These are phyloP conservation scores for Trichoderma harzianum DNA, from an alignment of 2,329 filamentous ascomycete species.

Conservation along the genomic window DNA sequence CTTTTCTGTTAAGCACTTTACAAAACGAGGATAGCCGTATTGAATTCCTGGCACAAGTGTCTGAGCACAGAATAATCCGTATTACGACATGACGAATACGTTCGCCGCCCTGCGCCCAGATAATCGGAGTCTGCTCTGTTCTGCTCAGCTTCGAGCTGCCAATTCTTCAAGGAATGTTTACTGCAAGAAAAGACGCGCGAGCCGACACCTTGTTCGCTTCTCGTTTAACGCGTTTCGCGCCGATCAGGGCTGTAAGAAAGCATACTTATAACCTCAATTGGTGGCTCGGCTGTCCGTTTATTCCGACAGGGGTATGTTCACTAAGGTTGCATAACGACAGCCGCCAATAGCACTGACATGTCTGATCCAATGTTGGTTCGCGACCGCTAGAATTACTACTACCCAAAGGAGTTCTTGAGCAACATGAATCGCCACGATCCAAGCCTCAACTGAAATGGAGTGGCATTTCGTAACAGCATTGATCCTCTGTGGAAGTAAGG, in stretches of 20 bases:
- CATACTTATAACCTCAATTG: background rate
- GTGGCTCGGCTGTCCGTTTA: background rate
- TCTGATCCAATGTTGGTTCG: background rate
- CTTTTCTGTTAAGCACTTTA: background rate
- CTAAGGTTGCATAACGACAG: background rate
- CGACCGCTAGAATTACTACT: background rate
- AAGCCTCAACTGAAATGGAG: background rate
- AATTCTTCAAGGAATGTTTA: background rate
- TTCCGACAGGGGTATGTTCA: background rate
- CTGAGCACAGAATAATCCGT: background rate
- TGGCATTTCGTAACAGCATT: background rate
- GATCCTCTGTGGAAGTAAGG: background rate
- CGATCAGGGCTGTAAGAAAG: background rate
- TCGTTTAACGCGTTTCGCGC: background rate
- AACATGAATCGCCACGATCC: background rate
- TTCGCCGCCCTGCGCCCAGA: background rate
- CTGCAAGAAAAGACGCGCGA: background rate
- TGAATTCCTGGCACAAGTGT: background rate
- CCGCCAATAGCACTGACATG: background rate
- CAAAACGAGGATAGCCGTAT: background rate
- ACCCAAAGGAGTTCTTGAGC: background rate
- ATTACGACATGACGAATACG: background rate
- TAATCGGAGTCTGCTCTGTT: background rate
- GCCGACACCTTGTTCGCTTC: background rate
- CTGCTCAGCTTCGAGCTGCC: background rate